Conservation (phyloP, 2,329 filamentous ascomycete genomes). For the Aureobasidium namibiae region DNA sequence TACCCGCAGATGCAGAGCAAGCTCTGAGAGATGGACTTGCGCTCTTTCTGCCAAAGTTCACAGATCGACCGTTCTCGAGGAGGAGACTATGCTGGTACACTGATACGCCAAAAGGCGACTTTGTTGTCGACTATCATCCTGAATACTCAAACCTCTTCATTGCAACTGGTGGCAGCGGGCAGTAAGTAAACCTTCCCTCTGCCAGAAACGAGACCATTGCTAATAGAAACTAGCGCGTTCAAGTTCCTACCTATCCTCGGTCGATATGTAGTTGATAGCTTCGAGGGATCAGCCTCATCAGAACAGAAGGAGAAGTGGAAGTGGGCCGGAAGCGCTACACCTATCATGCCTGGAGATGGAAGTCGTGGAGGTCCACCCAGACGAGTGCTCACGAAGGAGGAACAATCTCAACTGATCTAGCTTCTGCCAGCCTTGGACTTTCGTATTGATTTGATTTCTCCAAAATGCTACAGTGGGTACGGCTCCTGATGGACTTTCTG, state of each 20-base stretch:
- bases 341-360: background rate
- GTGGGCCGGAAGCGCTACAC: background rate
- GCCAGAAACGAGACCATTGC: background rate
- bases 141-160: constrained; percentile 41
- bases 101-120: constrained; percentile 44
- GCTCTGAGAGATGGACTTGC: background rate
- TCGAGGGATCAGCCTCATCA: background rate
- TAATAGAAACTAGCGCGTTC: constrained; percentile 16
- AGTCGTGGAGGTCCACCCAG: background rate
- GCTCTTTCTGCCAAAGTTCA: background rate
- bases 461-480: too few relatives aligned
- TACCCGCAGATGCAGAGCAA: background rate
- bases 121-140: constrained; percentile 41
- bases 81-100: constrained; percentile 44
- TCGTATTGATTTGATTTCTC: too few relatives aligned
- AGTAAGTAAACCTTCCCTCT: constrained; percentile 23
- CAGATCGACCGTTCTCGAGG: constrained; percentile 31
- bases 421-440: too few relatives aligned
- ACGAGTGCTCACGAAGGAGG: background rate
- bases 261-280: constrained; percentile 17
- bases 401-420: background rate
- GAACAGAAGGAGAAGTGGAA: background rate
- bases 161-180: constrained; percentile 50
- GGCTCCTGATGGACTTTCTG: too few relatives aligned
- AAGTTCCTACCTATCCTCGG: constrained; percentile 21